phyloP scores from a whole-genome alignment of 192 early-diverging fungal species.

The Coemansia sp. region DNA sequence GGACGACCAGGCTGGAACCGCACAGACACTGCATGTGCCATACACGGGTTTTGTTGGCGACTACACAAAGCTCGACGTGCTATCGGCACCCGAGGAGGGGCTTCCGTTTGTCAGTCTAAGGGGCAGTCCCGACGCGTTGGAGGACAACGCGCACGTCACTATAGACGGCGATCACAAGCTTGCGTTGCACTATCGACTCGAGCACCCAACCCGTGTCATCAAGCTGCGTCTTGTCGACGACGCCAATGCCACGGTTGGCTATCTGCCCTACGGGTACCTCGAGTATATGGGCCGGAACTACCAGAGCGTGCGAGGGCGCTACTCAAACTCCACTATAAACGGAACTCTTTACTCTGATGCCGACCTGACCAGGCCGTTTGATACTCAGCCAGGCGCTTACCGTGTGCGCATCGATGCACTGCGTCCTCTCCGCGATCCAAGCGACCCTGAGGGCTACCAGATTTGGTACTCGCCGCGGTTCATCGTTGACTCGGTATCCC shows the following conservation, averaged over 20 bases:
- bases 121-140: slow-evolving; percentile 36
- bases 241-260: slow-evolving; percentile 38
- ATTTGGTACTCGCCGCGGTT: slow-evolving; percentile 52
- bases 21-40: slow-evolving; percentile 46
- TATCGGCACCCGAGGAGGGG: slow-evolving; percentile 41
- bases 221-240: slow-evolving; percentile 52
- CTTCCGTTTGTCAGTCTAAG: slow-evolving; percentile 42
- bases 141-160: slow-evolving; percentile 21
- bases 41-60: slow-evolving; percentile 52
- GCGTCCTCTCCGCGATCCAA: slow-evolving; percentile 44
- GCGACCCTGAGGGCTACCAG: slow-evolving; percentile 44
- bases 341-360: slow-evolving; percentile 47
- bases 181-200: slow-evolving; percentile 48
- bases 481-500: slow-evolving; percentile 42
- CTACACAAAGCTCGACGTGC: slow-evolving; percentile 42
- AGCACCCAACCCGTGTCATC: slow-evolving; percentile 45
- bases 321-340: slow-evolving; percentile 52
- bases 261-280: slow-evolving; percentile 43
- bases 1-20: slow-evolving; percentile 44
- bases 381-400: slow-evolving; percentile 32
- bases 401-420: slow-evolving; percentile 51
- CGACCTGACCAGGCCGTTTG: slow-evolving; percentile 34
- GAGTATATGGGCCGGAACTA: slow-evolving; percentile 56
- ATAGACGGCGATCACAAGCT: slow-evolving; percentile 42
- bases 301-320: slow-evolving; percentile 36